phyloP scores from a whole-genome alignment of 2,329 filamentous ascomycete species.

The Colletotrichum tabaci region DNA sequence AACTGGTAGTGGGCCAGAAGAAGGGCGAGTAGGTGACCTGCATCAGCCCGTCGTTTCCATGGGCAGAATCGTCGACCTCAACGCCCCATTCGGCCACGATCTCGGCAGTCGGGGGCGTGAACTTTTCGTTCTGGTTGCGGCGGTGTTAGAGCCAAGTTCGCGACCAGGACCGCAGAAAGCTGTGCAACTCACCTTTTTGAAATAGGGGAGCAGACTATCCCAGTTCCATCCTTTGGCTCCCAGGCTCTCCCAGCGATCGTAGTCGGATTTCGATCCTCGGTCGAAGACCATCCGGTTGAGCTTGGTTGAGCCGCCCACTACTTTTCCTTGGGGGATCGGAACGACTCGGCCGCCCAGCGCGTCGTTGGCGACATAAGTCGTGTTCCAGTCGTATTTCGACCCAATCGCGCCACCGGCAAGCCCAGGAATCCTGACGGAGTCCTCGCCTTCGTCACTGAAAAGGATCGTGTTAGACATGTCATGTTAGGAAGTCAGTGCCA shows the following conservation, averaged over 20 bases:
- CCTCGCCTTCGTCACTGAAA: constrained; percentile 43
- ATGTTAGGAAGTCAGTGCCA: background rate
- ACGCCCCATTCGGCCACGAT: constrained; percentile 48
- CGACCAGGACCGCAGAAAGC: too few relatives aligned
- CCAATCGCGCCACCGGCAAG: constrained; percentile 45
- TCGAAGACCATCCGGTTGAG: constrained; percentile 52
- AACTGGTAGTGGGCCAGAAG: constrained; percentile 51
- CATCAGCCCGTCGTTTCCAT: constrained; percentile 48
- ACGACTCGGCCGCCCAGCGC: constrained; percentile 32
- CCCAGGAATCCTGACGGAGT: constrained; percentile 47
- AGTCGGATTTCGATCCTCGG: constrained; percentile 48
- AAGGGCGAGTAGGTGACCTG: constrained; percentile 50
- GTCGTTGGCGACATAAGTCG: constrained; percentile 38
- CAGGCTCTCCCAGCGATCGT: constrained; percentile 55
- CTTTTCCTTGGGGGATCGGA: constrained; percentile 28
- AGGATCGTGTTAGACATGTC: background rate
- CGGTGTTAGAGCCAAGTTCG: background rate
- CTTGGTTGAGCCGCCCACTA: constrained; percentile 50
- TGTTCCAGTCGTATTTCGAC: constrained; percentile 50
- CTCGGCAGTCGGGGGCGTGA: constrained; percentile 46
- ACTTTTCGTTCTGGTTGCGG: constrained; percentile 27
- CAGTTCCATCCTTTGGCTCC: constrained; percentile 57
- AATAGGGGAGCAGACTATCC: constrained; percentile 51
- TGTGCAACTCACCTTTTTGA: constrained; percentile 46
- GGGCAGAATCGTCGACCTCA: constrained; percentile 46